A percentile compares a stretch with the other conserved stretches of the same genome.
These are phyloP conservation scores for Biscutella auriculata DNA, from an alignment of 441 rosid species.

Conservation along the genomic window DNA sequence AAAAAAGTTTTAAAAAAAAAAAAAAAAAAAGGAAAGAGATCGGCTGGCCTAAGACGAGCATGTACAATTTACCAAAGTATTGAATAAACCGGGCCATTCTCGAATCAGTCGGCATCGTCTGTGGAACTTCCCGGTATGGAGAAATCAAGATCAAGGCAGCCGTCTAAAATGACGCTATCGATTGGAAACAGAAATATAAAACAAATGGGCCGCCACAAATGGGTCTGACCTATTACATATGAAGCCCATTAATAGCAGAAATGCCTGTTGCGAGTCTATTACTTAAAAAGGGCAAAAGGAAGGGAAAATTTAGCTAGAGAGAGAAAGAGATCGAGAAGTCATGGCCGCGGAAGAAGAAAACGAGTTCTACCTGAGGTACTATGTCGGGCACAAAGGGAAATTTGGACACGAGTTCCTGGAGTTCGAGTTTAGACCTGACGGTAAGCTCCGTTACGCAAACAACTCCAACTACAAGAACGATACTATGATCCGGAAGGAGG, in stretches of 20 bases:
- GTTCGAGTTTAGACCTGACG: conserved; percentile 90
- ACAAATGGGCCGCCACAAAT: neutral
- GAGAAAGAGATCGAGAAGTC: neutral
- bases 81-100: conserved; percentile 29
- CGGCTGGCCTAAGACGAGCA: neutral
- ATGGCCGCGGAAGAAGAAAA: conserved; percentile 39
- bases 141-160: neutral
- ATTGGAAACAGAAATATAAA: neutral
- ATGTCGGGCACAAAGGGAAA: conserved; percentile 97
- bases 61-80: conserved; percentile 26
- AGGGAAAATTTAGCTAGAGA: neutral
- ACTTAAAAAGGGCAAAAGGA: neutral
- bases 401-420: conserved; percentile 95
- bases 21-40: neutral
- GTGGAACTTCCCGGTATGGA: neutral
- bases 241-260: conserved; percentile 9
- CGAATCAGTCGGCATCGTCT: conserved; percentile 24
- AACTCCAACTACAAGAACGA: conserved; percentile 97
- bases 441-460: conserved; percentile 92
- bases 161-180: neutral
- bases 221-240: neutral
- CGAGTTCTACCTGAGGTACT: conserved; percentile 81
- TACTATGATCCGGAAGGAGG: conserved; percentile 93
- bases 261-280: too few relatives aligned
- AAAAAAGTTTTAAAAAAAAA: too few relatives aligned